Conservation (phyloP, 2,329 filamentous ascomycete species). For the Shiraia sp. region DNA sequence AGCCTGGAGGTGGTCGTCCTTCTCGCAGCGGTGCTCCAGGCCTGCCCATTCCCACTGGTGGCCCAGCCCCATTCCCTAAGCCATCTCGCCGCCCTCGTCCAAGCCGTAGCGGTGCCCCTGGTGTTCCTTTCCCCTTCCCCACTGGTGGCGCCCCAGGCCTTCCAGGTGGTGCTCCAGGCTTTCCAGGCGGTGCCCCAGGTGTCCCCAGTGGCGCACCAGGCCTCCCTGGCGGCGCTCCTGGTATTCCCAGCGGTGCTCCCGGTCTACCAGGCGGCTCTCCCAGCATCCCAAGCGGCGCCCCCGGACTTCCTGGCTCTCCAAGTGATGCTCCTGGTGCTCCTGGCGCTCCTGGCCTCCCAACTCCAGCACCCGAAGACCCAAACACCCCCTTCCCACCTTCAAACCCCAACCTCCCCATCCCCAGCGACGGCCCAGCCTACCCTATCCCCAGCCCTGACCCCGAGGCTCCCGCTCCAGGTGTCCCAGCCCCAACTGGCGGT, state of each 20-base stretch:
- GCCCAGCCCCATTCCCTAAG: neutral
- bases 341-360: neutral
- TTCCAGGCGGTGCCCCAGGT: too few species aligned
- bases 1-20: neutral
- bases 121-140: slow-evolving; percentile 1
- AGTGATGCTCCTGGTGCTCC: neutral
- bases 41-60: neutral
- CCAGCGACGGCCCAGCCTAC: too few species aligned
- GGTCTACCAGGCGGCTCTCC: too few species aligned
- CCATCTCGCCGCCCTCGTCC: neutral
- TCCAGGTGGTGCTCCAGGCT: neutral
- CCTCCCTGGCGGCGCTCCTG: too few species aligned
- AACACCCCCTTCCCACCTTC: too few species aligned
- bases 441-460: too few species aligned
- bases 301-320: neutral
- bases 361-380: neutral
- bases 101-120: neutral
- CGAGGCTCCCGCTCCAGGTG: too few species aligned
- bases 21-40: neutral
- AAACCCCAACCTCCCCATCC: too few species aligned
- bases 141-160: neutral
- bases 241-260: too few species aligned
- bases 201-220: neutral
- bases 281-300: too few species aligned
- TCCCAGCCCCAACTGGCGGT: slow-evolving; percentile 1